These are phyloP conservation scores for Rachicladosporium sp. DNA, from an alignment of 2,329 filamentous ascomycete genomes.

Conservation along the genomic window DNA sequence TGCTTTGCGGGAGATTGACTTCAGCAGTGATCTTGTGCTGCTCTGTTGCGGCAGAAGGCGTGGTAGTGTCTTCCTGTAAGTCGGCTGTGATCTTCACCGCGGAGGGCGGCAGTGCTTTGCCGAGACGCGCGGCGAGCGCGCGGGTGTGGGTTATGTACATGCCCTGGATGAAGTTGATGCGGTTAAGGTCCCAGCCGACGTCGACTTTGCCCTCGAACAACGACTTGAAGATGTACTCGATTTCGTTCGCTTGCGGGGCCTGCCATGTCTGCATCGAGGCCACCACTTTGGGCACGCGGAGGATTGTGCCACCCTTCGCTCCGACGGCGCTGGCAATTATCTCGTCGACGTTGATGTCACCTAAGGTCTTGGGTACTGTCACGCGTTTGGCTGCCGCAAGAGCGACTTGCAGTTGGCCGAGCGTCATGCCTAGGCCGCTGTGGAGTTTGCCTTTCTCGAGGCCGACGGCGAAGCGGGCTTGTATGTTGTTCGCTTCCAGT, in stretches of 20 bases:
- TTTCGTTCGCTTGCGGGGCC: conserved; percentile 56
- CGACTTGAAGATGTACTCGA: conserved; percentile 94
- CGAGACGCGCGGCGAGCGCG: conserved; percentile 68
- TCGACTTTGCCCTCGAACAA: conserved; percentile 95
- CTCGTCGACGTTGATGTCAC: conserved; percentile 68
- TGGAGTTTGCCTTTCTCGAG: conserved; percentile 61
- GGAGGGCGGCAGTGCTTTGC: conserved; percentile 71
- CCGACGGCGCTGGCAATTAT: conserved; percentile 68
- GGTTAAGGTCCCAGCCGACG: conserved; percentile 96
- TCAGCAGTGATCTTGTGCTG: conserved; percentile 92
- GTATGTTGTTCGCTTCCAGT: conserved; percentile 76
- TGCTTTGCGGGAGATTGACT: conserved; percentile 81
- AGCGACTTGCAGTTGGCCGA: conserved; percentile 87
- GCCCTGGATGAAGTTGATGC: conserved; percentile 86
- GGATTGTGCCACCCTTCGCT: conserved; percentile 81
- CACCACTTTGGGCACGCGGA: conserved; percentile 84
- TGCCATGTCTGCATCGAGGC: conserved; percentile 98
- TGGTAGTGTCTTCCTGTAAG: conserved; percentile 24
- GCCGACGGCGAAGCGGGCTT: conserved; percentile 75
- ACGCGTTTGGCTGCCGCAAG: conserved; percentile 56
- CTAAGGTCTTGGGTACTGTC: conserved; percentile 49
- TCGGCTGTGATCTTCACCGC: conserved; percentile 81
- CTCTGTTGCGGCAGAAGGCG: conserved; percentile 20
- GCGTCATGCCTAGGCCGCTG: conserved; percentile 73
- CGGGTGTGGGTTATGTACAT: conserved; percentile 88